A percentile compares a stretch with the other conserved stretches of the same genome.
phyloP scores from a whole-genome alignment of 768 basidiomycete genomes.

The Phanerochaete carnosa region DNA sequence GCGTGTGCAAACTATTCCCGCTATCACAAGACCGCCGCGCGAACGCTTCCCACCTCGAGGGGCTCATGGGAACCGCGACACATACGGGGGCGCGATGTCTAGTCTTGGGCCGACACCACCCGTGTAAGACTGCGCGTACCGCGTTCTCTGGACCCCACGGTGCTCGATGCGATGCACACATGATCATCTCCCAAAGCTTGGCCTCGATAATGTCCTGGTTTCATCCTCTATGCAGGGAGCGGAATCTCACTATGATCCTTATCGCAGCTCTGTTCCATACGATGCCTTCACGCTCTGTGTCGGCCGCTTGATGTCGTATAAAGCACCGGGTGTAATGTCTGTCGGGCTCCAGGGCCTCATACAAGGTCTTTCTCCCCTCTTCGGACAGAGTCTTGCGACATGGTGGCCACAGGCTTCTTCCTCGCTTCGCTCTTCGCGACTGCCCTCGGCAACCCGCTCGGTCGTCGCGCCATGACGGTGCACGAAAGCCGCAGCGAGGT shows the following conservation, averaged over 20 bases:
- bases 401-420: slow-evolving; percentile 16
- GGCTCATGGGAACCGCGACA: slow-evolving; percentile 8
- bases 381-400: slow-evolving; percentile 10
- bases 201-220: neutral
- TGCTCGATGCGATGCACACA: neutral
- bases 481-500: slow-evolving; percentile 26
- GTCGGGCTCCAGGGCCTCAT: neutral
- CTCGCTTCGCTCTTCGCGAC: slow-evolving; percentile 13
- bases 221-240: neutral
- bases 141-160: neutral
- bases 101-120: neutral
- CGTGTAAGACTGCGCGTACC: neutral
- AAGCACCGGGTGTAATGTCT: neutral
- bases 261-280: slow-evolving; percentile 1
- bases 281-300: neutral
- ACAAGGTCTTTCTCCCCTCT: slow-evolving; percentile 6
- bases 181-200: neutral
- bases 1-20: slow-evolving; percentile 5
- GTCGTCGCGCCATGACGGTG: slow-evolving; percentile 22
- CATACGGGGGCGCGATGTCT: neutral
- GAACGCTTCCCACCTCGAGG: slow-evolving; percentile 8
- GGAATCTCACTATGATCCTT: slow-evolving; percentile 8
- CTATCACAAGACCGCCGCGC: slow-evolving; percentile 6
- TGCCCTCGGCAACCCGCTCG: slow-evolving; percentile 17
- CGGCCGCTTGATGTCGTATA: neutral